Conservation (phyloP, 257 asterid genomes). For the Lavandula angustifolia region DNA sequence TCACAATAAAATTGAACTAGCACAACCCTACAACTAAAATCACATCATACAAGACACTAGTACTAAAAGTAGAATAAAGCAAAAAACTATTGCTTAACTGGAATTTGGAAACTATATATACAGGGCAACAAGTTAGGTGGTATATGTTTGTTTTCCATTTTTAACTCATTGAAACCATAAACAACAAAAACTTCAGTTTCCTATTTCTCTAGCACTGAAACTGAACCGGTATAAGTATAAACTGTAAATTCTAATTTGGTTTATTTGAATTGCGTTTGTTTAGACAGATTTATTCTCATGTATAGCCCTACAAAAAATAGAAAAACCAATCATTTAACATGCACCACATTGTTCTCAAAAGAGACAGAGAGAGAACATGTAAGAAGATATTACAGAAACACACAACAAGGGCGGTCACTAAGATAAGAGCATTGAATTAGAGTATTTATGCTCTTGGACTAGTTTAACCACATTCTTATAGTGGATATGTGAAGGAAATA, state of each 20-base stretch:
- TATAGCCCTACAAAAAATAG: background rate
- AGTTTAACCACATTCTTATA: slow-evolving; percentile 24
- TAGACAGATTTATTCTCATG: background rate
- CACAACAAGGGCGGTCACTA: background rate
- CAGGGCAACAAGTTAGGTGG: background rate
- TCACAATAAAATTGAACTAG: background rate
- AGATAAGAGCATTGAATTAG: slow-evolving; percentile 19
- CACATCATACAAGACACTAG: background rate
- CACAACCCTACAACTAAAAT: background rate
- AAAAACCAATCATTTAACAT: slow-evolving; percentile 18
- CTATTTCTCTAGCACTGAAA: background rate
- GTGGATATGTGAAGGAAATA: slow-evolving; percentile 18
- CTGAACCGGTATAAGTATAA: background rate
- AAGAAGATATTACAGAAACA: slow-evolving; percentile 10
- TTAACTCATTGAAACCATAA: background rate
- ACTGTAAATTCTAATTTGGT: background rate
- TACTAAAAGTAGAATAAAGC: background rate
- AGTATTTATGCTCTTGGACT: background rate
- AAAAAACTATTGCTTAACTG: background rate
- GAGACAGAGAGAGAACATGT: background rate
- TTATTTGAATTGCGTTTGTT: background rate
- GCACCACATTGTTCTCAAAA: too few species aligned
- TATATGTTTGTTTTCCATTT: background rate
- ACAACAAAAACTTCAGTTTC: background rate
- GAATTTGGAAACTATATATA: background rate